Percentiles rank a stretch among this genome's conserved stretches.
Evolutionary conservation across 2,329 filamentous ascomycete genomes (phyloP).

Genomic region (Huntiella omanensis): DNA sequence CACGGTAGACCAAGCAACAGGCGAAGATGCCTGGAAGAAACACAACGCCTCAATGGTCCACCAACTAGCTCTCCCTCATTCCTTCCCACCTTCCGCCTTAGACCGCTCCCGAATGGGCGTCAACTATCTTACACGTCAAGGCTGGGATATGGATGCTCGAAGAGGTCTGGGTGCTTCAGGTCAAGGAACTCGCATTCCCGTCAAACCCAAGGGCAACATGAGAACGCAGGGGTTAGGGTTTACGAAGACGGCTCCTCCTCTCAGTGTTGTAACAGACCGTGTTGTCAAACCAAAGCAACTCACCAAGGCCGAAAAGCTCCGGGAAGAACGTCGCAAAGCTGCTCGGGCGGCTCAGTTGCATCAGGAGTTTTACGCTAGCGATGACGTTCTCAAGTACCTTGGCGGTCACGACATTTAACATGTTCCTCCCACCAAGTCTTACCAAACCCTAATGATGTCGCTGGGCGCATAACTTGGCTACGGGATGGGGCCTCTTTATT

Average conservation of each 20-base stretch:
- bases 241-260: constrained; percentile 21
- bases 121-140: constrained; percentile 43
- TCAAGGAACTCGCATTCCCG: constrained; percentile 55
- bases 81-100: constrained; percentile 52
- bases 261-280: constrained; percentile 1
- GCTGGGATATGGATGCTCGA: constrained; percentile 58
- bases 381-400: constrained; percentile 44
- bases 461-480: too few relatives aligned
- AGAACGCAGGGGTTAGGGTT: constrained; percentile 58
- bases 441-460: too few relatives aligned
- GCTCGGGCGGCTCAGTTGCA: constrained; percentile 44
- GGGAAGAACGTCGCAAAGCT: constrained; percentile 40
- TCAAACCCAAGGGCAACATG: constrained; percentile 54
- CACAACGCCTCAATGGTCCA: constrained; percentile 51
- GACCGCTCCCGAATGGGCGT: constrained; percentile 54
- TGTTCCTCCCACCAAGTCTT: too few relatives aligned
- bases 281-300: constrained; percentile 28
- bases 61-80: constrained; percentile 49
- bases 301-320: constrained; percentile 52
- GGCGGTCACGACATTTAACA: too few relatives aligned
- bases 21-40: constrained; percentile 13
- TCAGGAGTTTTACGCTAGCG: constrained; percentile 52
- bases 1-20: constrained; percentile 15
- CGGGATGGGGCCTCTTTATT: too few relatives aligned
- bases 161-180: constrained; percentile 51